phyloP scores from a whole-genome alignment of 2,329 filamentous ascomycete genomes.

The Simplicillium sp. region DNA sequence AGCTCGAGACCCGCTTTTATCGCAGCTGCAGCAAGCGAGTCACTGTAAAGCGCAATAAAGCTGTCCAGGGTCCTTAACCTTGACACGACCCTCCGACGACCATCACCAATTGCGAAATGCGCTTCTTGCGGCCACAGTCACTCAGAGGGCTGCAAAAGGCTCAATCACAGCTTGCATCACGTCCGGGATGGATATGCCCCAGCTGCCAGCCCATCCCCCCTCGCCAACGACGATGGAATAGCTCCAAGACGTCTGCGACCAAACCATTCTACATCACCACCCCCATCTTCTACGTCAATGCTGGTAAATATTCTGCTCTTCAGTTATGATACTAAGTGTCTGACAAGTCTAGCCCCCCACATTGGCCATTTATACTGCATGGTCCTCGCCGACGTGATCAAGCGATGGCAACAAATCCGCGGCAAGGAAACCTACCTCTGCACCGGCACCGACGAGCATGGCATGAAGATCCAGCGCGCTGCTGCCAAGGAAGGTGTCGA shows the following conservation, averaged over 20 bases:
- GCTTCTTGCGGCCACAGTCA: slow-evolving; percentile 15
- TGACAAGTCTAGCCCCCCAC: slow-evolving; percentile 61
- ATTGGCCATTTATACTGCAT: slow-evolving; percentile 92
- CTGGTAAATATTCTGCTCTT: slow-evolving; percentile 40
- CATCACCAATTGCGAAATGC: slow-evolving; percentile 13
- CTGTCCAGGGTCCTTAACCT: neutral
- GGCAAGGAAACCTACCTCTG: slow-evolving; percentile 64
- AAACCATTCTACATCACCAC: slow-evolving; percentile 96
- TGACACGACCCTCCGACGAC: neutral
- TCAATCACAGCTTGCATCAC: slow-evolving; percentile 9
- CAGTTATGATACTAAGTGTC: slow-evolving; percentile 1
- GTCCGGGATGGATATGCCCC: slow-evolving; percentile 16
- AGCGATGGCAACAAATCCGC: slow-evolving; percentile 77
- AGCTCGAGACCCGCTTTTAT: too few species aligned
- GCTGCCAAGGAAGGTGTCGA: slow-evolving; percentile 60
- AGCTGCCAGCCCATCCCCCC: slow-evolving; percentile 15
- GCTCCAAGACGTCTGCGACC: slow-evolving; percentile 10
- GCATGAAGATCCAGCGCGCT: slow-evolving; percentile 91
- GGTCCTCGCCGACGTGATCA: slow-evolving; percentile 82
- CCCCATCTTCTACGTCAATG: slow-evolving; percentile 98
- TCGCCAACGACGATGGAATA: slow-evolving; percentile 18
- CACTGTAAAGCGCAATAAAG: too few species aligned
- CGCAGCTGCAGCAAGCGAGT: neutral
- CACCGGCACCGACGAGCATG: slow-evolving; percentile 95
- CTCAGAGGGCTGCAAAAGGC: slow-evolving; percentile 13